Evolutionary conservation across 257 asterid species (phyloP).

Genomic region (Petunia secreta): DNA sequence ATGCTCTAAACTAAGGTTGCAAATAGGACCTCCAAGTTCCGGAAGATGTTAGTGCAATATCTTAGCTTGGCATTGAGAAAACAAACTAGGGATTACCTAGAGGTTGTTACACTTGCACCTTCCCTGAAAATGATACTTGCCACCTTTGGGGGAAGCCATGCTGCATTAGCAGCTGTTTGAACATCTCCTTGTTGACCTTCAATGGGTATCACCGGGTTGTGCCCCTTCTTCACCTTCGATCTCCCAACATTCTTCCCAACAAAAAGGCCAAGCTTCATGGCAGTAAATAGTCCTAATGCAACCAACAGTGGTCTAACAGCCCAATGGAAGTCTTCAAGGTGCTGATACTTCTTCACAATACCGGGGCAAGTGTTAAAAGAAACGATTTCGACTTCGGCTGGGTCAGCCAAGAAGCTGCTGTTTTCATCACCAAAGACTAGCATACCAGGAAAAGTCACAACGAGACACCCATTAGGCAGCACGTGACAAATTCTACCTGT

Average conservation of each 20-base stretch:
- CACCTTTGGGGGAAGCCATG: conserved; percentile 75
- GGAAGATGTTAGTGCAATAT: background rate
- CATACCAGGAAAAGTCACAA: conserved; percentile 73
- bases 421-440: conserved; percentile 46
- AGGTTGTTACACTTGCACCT: conserved; percentile 27
- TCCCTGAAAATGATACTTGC: conserved; percentile 60
- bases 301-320: conserved; percentile 75
- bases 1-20: background rate
- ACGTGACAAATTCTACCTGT: conserved; percentile 65
- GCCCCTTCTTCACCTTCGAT: conserved; percentile 40
- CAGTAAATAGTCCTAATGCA: conserved; percentile 74
- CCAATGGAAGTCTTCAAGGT: conserved; percentile 93
- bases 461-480: conserved; percentile 80
- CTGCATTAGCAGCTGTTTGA: conserved; percentile 37
- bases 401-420: conserved; percentile 64
- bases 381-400: conserved; percentile 75
- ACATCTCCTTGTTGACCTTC: conserved; percentile 49
- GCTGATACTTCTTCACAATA: conserved; percentile 74
- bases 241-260: conserved; percentile 61
- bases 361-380: conserved; percentile 59
- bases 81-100: conserved; percentile 21
- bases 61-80: background rate
- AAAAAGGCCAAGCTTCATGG: conserved; percentile 68
- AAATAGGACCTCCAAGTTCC: background rate
- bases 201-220: conserved; percentile 22